phyloP scores from a whole-genome alignment of 2,329 filamentous ascomycete species.

The Curvularia verruculosa region DNA sequence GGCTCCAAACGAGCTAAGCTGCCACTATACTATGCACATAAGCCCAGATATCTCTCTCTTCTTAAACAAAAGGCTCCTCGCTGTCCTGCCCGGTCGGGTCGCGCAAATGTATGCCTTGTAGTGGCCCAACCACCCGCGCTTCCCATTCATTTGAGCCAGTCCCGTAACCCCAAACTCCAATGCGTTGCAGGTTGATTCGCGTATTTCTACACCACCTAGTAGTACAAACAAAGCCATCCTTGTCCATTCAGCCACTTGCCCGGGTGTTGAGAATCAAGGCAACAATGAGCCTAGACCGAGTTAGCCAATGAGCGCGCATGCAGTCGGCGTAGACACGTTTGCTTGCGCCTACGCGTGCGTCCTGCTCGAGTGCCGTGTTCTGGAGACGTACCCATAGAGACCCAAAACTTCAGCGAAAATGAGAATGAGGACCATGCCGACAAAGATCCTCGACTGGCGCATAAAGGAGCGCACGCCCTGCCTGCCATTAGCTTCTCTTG shows the following conservation, averaged over 20 bases:
- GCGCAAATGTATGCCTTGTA: conserved; percentile 6
- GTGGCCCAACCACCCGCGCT: conserved; percentile 17
- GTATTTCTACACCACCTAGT: conserved; percentile 35
- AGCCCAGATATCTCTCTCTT: not conserved
- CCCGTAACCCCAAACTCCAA: conserved; percentile 26
- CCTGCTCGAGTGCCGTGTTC: not conserved
- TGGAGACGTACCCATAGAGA: conserved; percentile 79
- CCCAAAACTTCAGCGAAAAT: conserved; percentile 98
- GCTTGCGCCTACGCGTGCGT: not conserved
- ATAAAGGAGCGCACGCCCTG: conserved; percentile 90
- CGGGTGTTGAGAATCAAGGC: conserved; percentile 92
- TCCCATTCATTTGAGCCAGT: conserved; percentile 1
- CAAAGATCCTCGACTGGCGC: conserved; percentile 93
- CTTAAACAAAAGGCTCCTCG: conserved; percentile 6
- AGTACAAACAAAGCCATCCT: conserved; percentile 30
- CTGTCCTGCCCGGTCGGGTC: conserved; percentile 6
- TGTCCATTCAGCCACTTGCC: conserved; percentile 61
- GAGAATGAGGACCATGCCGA: conserved; percentile 97
- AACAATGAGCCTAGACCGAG: conserved; percentile 75
- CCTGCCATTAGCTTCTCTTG: conserved; percentile 22
- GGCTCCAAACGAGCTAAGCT: not conserved
- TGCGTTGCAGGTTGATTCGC: conserved; percentile 28
- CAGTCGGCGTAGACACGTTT: not conserved
- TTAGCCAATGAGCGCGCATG: conserved; percentile 18
- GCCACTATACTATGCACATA: conserved; percentile 9